A percentile compares a stretch with the other conserved stretches of the same genome.
Evolutionary conservation across 164 flowering plant genomes (phyloP).

Genomic region (Tinospora cordifolia): DNA sequence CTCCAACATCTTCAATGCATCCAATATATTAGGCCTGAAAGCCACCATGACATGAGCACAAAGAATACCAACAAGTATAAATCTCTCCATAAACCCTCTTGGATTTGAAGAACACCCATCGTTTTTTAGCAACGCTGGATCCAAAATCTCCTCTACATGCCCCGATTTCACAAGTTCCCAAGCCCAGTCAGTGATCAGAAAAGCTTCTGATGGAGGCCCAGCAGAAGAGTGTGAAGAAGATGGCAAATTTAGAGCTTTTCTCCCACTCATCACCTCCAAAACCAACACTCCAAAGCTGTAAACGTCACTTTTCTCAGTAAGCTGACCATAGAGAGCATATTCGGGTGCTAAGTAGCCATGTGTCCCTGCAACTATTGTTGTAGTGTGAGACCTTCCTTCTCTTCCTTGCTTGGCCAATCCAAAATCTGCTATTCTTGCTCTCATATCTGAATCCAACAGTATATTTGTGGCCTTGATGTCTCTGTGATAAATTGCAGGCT

Average conservation of each 20-base stretch:
- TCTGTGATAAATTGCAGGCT: conserved; percentile 29
- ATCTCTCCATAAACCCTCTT: conserved; percentile 25
- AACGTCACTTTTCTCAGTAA: conserved; percentile 31
- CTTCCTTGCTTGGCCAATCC: conserved; percentile 27
- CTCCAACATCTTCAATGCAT: conserved; percentile 33
- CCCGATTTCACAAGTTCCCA: conserved; percentile 23
- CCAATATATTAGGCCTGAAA: conserved; percentile 27
- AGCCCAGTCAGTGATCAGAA: conserved; percentile 29
- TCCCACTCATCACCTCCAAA: conserved; percentile 29
- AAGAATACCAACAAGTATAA: too few species aligned
- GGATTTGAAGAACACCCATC: conserved; percentile 15
- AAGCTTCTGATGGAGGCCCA: not conserved
- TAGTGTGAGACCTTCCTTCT: conserved; percentile 26
- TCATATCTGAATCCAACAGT: conserved; percentile 26
- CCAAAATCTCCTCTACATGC: conserved; percentile 14
- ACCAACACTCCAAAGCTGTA: conserved; percentile 32
- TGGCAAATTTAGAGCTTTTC: conserved; percentile 20
- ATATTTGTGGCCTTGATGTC: conserved; percentile 31
- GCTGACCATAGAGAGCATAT: conserved; percentile 32
- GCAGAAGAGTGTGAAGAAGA: not conserved
- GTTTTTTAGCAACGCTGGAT: conserved; percentile 4
- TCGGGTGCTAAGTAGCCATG: conserved; percentile 32
- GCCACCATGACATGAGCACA: conserved; percentile 34
- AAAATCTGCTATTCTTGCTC: conserved; percentile 31
- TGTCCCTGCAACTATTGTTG: conserved; percentile 30